Conservation (phyloP, 805 yeast species). For the Candida boidinii region DNA sequence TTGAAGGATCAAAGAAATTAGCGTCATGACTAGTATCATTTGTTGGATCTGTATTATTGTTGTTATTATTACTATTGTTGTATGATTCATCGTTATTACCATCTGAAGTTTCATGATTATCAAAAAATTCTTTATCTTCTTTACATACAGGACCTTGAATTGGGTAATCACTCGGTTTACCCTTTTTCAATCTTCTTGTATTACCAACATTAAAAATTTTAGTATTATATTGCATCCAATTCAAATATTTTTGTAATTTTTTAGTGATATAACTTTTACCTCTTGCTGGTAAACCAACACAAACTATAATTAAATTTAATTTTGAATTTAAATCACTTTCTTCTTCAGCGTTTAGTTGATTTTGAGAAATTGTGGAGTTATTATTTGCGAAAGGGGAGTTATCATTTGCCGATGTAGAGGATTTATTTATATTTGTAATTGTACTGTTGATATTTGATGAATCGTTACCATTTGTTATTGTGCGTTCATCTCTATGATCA, state of each 20-base stretch:
- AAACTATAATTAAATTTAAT: constrained; percentile 52
- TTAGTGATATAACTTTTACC: constrained; percentile 70
- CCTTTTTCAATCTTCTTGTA: constrained; percentile 51
- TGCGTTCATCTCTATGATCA: too few relatives aligned
- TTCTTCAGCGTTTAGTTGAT: constrained; percentile 4
- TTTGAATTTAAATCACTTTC: constrained; percentile 8
- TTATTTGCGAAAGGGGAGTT: too few relatives aligned
- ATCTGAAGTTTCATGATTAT: background rate
- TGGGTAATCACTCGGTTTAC: constrained; percentile 29
- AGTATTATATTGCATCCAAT: constrained; percentile 53
- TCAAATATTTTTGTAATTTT: constrained; percentile 50
- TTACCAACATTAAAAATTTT: constrained; percentile 69
- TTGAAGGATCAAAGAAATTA: constrained; percentile 33
- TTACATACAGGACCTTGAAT: constrained; percentile 24
- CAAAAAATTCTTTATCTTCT: too few relatives aligned
- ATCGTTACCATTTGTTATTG: too few relatives aligned
- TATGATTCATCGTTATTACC: background rate
- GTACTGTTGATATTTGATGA: too few relatives aligned
- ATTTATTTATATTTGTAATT: too few relatives aligned
- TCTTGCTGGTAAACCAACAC: constrained; percentile 72
- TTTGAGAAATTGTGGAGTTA: constrained; percentile 4
- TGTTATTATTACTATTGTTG: background rate
- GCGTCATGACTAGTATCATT: constrained; percentile 28
- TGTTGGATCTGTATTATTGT: constrained; percentile 5
- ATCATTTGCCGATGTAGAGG: too few relatives aligned